Base-by-base conservation (phyloP, 2,329 filamentous ascomycete genomes). In the Colletotrichum tabaci region DNA sequence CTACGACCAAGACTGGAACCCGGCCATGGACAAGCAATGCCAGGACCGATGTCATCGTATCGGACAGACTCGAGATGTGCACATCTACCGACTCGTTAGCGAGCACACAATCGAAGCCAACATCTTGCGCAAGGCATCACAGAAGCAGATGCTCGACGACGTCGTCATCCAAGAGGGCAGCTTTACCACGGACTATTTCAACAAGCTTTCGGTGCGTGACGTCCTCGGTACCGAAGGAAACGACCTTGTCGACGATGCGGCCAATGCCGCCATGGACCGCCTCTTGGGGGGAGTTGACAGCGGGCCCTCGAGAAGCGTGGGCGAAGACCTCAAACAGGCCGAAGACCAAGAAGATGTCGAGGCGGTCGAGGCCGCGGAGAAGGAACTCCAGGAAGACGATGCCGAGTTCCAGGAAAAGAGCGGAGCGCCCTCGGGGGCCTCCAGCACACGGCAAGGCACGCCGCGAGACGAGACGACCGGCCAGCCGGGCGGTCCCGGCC, bases 1-100 rank as follows among this genome's bases (percentile, higher is more conserved):
- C 82, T 99, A 98, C 82, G 96, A 99, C 78, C 91, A 98, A 71
- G 96, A 99, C 80, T 99, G 97, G 97, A 99, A 99, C 77, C 96
- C 96, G 0, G 96, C 97, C 62, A 99, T 99, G 96, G 96, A 99
- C 85, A 98, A 98, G 82, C 96, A 99, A 82, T 99, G 96, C 78
- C 97, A 99, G 83, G 97, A 99, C 80, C 91, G 96, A 77, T 97
- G 94, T 77, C 96, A 99, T 83, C 94, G 96, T 75, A 99, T 99
- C 75, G 96, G 96, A 2, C 96, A 99, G 82, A 98, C 96, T 0
- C 92, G 96, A 40, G 96, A 99, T 80, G 96, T 99, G 42, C 96
- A 98, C 81, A 98, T 99, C 71, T 99, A 98, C 84, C 94, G 96
- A 2, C 91, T 98, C 23, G 91, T 97, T 10, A 96, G 94, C 13